Evolutionary conservation across 371 early-diverging fungal species (phyloP), one percentile per base, ranked within the genome.

Genomic region (Fennellomyces sp.): DNA sequence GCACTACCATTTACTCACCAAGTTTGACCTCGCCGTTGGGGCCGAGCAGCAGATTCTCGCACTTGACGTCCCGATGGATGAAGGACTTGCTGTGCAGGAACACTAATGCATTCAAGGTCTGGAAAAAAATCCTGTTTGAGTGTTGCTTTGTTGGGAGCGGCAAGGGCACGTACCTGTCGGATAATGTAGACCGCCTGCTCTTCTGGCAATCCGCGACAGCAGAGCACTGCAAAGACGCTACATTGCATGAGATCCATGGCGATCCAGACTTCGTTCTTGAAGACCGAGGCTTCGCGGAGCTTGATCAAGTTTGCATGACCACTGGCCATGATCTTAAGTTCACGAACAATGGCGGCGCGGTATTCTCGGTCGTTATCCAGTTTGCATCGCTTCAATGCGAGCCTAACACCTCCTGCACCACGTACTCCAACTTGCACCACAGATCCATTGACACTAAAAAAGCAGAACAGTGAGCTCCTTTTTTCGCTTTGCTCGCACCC

Each of bases 181-280:
- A 65, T 66, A 28, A 80, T 72, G 36, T 68, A 72, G 13, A 80
- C 57, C 12, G 77, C 73, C 66, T 66, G 64, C 39, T 74, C 70
- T 66, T 80, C 80, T 33, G 80, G 80, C 3, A 80, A 54, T 0
- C 61, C 71, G 47, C 76, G 61, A 30, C 52, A 60, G 56, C 77
- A 77, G 5, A 80, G 39, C 1, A 80, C 73, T 10, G 72, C 70
- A 73, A 80, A 80, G 0, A 80, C 81, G 51, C 70, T 70, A 31
- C 81, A 80, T 31, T 56, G 62, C 78, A 77, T 77, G 1, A 80
- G 60, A 67, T 80, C 81, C 81, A 80, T 80, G 23, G 76, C 74
- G 13, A 80, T 80, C 78, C 78, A 80, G 6, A 80, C 69, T 48
- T 75, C 76, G 27, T 70, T 69, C 29, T 63, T 65, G 48, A 60